phyloP scores from a whole-genome alignment of 768 basidiomycete genomes.

The Psilocybe cubensis region DNA sequence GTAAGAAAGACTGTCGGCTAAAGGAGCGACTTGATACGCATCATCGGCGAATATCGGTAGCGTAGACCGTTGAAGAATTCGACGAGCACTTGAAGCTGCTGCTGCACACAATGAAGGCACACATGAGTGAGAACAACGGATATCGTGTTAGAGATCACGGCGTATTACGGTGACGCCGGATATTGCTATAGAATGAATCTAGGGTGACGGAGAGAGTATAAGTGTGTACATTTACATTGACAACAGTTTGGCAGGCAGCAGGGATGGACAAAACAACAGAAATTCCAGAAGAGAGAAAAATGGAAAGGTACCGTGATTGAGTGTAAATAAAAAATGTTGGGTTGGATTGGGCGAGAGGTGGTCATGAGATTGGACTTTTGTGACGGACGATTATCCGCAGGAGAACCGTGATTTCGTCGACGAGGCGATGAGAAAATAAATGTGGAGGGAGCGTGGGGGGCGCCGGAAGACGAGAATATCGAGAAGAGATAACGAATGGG shows the following conservation, averaged over 20 bases:
- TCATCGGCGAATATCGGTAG: neutral
- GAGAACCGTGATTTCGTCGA: slow-evolving; percentile 8
- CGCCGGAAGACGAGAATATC: neutral
- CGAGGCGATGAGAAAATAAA: neutral
- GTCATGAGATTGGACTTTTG: neutral
- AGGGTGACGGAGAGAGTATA: slow-evolving; percentile 11
- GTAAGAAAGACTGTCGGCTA: neutral
- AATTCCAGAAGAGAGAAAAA: neutral
- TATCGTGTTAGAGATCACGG: slow-evolving; percentile 19
- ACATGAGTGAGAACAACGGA: neutral
- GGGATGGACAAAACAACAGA: slow-evolving; percentile 9
- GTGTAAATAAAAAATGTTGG: neutral
- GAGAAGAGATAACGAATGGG: slow-evolving; percentile 2
- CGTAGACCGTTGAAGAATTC: too few relatives aligned
- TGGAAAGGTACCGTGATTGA: neutral
- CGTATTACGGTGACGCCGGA: slow-evolving; percentile 29
- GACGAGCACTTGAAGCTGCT: neutral
- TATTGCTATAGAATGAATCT: slow-evolving; percentile 19
- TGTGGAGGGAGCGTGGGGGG: neutral
- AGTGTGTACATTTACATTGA: slow-evolving; percentile 17
- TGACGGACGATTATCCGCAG: slow-evolving; percentile 10
- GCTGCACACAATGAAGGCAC: neutral
- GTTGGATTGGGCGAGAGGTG: neutral
- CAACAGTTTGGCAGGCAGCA: slow-evolving; percentile 10
- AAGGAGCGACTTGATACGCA: neutral